phyloP scores from a whole-genome alignment of 352 stramenopile genomes.

The Globisporangium alternatum region DNA sequence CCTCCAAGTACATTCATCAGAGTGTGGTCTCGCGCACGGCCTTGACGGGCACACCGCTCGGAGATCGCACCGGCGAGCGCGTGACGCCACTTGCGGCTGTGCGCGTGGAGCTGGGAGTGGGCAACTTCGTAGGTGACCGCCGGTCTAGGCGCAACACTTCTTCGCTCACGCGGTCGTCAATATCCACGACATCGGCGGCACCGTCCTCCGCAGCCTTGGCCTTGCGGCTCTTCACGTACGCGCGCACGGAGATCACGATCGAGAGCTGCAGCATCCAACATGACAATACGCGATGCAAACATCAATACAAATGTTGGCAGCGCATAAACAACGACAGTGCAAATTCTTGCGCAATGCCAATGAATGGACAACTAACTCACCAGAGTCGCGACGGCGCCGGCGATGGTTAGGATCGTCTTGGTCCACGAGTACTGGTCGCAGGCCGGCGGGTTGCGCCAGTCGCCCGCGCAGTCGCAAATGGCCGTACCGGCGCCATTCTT shows the following conservation, averaged over 20 bases:
- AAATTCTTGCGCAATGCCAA: slow-evolving; percentile 4
- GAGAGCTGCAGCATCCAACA: slow-evolving; percentile 32
- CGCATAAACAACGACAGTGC: neutral
- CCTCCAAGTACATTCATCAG: neutral
- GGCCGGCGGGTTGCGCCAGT: slow-evolving; percentile 54
- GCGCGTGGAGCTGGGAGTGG: slow-evolving; percentile 8
- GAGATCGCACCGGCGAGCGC: slow-evolving; percentile 3
- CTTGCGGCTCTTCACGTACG: slow-evolving; percentile 39
- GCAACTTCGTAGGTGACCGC: slow-evolving; percentile 8
- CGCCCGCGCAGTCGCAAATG: slow-evolving; percentile 53
- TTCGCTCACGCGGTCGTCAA: slow-evolving; percentile 17
- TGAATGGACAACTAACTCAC: slow-evolving; percentile 13
- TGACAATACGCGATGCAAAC: neutral
- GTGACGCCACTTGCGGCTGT: neutral
- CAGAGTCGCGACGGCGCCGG: slow-evolving; percentile 50
- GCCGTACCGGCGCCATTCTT: slow-evolving; percentile 32
- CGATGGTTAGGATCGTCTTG: slow-evolving; percentile 58
- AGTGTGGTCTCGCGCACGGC: slow-evolving; percentile 17
- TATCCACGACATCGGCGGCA: neutral
- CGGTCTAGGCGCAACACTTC: slow-evolving; percentile 16
- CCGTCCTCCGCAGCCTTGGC: slow-evolving; percentile 2
- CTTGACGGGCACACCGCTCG: slow-evolving; percentile 4
- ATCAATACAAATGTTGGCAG: slow-evolving; percentile 6
- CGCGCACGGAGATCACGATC: slow-evolving; percentile 50
- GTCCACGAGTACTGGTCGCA: slow-evolving; percentile 50